phyloP scores from a whole-genome alignment of 2,329 filamentous ascomycete genomes.

The Xylaria sp. region DNA sequence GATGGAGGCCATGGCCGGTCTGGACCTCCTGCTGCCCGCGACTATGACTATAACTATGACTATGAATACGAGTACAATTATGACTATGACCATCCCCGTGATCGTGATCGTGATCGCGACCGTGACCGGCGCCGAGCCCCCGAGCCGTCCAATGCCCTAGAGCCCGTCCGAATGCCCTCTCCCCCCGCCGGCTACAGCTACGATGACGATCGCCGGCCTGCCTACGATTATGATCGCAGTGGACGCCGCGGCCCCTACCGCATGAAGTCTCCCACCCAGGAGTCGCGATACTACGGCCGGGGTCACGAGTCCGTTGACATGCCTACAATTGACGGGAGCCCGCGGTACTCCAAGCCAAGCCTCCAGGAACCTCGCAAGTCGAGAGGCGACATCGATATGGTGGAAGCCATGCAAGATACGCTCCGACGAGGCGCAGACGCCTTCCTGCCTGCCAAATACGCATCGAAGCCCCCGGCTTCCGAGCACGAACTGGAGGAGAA shows the following conservation, averaged over 20 bases:
- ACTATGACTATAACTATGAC: slow-evolving; percentile 20
- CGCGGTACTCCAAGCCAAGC: slow-evolving; percentile 11
- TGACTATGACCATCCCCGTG: background rate
- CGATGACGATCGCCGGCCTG: slow-evolving; percentile 36
- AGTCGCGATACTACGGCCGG: slow-evolving; percentile 27
- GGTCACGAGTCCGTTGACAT: slow-evolving; percentile 21
- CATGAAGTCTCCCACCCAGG: slow-evolving; percentile 28
- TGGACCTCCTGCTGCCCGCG: slow-evolving; percentile 39
- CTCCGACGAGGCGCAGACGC: slow-evolving; percentile 30
- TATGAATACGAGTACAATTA: background rate
- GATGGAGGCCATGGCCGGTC: slow-evolving; percentile 42
- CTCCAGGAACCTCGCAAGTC: slow-evolving; percentile 20
- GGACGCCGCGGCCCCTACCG: slow-evolving; percentile 36
- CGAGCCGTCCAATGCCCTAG: slow-evolving; percentile 33
- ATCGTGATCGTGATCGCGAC: slow-evolving; percentile 14
- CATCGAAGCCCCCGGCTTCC: slow-evolving; percentile 26
- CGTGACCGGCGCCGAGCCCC: slow-evolving; percentile 32
- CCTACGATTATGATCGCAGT: slow-evolving; percentile 27
- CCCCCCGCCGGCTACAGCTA: slow-evolving; percentile 39
- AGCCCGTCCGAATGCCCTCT: slow-evolving; percentile 39
- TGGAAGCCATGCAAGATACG: slow-evolving; percentile 24
- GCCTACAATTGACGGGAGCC: slow-evolving; percentile 14
- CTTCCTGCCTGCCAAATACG: slow-evolving; percentile 31
- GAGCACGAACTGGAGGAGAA: slow-evolving; percentile 33
- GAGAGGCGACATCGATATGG: slow-evolving; percentile 26